Percentiles rank a stretch among this genome's conserved stretches.
phyloP scores from a whole-genome alignment of 1,284 basidiomycete species.

The Malassezia equina region DNA sequence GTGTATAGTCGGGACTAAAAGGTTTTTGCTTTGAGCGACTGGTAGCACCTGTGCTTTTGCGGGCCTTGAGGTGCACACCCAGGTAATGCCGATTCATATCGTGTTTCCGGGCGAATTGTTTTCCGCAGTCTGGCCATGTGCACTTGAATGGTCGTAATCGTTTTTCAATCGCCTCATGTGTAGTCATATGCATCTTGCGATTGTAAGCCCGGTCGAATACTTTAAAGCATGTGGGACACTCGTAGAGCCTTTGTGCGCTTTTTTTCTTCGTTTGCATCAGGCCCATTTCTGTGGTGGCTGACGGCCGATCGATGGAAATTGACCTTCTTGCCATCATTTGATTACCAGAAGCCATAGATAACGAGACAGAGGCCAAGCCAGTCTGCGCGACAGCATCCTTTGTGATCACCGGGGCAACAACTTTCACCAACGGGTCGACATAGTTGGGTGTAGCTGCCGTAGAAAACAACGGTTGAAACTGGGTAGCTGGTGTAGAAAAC shows the following conservation, averaged over 20 bases:
- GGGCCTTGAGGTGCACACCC: conserved; percentile 12
- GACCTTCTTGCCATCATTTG: not conserved
- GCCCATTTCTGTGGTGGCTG: conserved; percentile 1
- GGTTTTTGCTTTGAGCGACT: not conserved
- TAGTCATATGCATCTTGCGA: conserved; percentile 14
- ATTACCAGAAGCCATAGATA: conserved; percentile 1
- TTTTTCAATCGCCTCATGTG: conserved; percentile 17
- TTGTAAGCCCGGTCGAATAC: conserved; percentile 17
- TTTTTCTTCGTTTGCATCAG: not conserved
- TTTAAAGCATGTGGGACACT: conserved; percentile 16
- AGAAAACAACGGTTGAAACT: not conserved
- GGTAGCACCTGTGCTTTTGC: not conserved
- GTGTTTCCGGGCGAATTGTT: conserved; percentile 17
- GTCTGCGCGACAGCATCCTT: conserved; percentile 1
- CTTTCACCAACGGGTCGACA: conserved; percentile 1
- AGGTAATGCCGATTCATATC: conserved; percentile 17
- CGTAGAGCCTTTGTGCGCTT: not conserved
- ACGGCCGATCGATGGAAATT: not conserved
- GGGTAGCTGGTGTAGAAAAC: not conserved
- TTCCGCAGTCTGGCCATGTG: conserved; percentile 3
- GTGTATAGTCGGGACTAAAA: not conserved
- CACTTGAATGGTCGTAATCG: conserved; percentile 13
- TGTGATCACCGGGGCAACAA: conserved; percentile 10
- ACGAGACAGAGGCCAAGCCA: conserved; percentile 1
- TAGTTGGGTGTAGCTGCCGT: not conserved